These are phyloP conservation scores for Hypoxylon sp. DNA, from an alignment of 2,329 filamentous ascomycete genomes.

Conservation along the genomic window DNA sequence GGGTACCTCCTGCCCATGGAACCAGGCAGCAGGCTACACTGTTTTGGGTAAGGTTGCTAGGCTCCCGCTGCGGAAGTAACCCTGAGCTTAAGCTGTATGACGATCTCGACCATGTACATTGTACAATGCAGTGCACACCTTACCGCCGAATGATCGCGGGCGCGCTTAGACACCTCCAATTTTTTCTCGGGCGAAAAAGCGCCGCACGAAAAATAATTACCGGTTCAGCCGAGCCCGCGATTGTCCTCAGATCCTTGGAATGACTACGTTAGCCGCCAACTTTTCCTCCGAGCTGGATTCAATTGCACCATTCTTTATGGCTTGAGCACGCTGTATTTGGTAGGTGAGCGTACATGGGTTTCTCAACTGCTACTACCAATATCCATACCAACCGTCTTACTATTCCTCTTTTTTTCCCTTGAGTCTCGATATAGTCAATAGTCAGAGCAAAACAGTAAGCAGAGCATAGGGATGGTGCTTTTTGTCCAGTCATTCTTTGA, in stretches of 20 bases:
- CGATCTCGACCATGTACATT: conserved; percentile 15
- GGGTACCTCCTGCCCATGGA: conserved; percentile 8
- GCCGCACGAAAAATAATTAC: conserved; percentile 51
- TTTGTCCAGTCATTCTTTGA: conserved; percentile 35
- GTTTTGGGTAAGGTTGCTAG: conserved; percentile 3
- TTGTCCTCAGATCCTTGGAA: conserved; percentile 20
- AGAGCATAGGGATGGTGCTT: conserved; percentile 42
- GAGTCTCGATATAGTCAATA: conserved; percentile 16
- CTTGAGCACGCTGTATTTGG: conserved; percentile 42
- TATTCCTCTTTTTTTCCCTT: conserved; percentile 11
- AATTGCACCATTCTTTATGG: conserved; percentile 46
- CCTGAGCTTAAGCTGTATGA: conserved; percentile 28
- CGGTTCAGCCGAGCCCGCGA: conserved; percentile 38
- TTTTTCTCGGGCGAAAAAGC: conserved; percentile 43
- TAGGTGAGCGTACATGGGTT: conserved; percentile 35
- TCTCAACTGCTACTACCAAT: conserved; percentile 17
- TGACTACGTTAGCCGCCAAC: conserved; percentile 37
- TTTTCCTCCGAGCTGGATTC: conserved; percentile 35
- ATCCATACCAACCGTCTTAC: conserved; percentile 22
- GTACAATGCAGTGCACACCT: conserved; percentile 13
- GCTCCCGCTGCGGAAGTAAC: conserved; percentile 16
- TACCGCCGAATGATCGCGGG: conserved; percentile 3
- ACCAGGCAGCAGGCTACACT: conserved; percentile 6
- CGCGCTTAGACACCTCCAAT: conserved; percentile 23
- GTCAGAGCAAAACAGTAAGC: conserved; percentile 38